Base-by-base conservation (phyloP, 179 eudicot species). In the Drosera spatulata region DNA sequence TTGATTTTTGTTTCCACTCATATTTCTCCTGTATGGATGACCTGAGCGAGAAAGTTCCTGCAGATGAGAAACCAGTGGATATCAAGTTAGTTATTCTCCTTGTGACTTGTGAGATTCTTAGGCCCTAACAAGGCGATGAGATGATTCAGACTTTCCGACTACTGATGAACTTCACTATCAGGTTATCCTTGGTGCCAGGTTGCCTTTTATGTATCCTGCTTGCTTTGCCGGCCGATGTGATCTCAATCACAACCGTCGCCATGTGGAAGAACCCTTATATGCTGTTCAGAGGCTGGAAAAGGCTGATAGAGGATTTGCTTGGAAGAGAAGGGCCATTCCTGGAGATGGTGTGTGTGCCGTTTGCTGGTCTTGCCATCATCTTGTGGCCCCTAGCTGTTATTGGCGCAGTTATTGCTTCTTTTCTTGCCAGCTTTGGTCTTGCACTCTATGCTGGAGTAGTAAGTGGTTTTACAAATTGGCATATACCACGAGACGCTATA, bases 21-120 rank as follows among this genome's bases (percentile, higher is more conserved):
- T 91, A 91, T 70, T 91, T 87, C 74, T 91, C 97, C 61, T 85
- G 65, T 53, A 91, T 91, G 96, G 94, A 91, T 68, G 96, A 85
- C 42, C 78, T 91, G 56, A 71, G 77, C 44, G 77, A 81, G 69
- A 84, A 87, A 56, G 71, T 70, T 56, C 79, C 62, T 37, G 67
- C 69, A 42, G 90, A 77, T 59, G 83, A 79, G 68, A 77, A 78
- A 47, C 90, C 88, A 14, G 61, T 82, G 37, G 91, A 88, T 46
- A 75, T 91, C 61, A 74, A 82, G 97, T 91, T 69, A 79, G 75
- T 7, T 48, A 40, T 39, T 46, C 41, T 43, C 55, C 53, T 10
- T 13, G 48, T 46, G 7, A 58, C 33, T 22, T 22, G 33, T 22
- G 33, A 22, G 33, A 22, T 22, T 22, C 33, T 22, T 22, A 22